phyloP scores from a whole-genome alignment of 2,329 filamentous ascomycete genomes.

The Alternaria consortialis region DNA sequence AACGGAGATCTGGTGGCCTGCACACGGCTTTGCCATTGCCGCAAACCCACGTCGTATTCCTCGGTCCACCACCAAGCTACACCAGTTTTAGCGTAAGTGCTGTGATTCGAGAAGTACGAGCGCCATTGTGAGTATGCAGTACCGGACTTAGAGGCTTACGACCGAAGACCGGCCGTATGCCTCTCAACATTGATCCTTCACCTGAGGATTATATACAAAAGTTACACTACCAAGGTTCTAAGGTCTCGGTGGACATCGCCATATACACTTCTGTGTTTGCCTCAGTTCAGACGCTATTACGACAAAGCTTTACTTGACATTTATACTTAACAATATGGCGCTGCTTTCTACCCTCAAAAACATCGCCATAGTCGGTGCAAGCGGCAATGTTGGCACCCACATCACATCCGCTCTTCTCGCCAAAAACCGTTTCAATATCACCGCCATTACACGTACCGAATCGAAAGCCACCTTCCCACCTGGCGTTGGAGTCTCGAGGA shows the following conservation, averaged over 20 bases:
- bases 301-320: not conserved
- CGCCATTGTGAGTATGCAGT: not conserved
- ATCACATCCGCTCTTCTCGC: conserved; percentile 54
- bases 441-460: conserved; percentile 59
- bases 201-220: not conserved
- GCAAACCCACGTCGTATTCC: not conserved
- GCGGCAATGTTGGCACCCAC: conserved; percentile 33
- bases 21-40: not conserved
- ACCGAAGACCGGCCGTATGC: conserved; percentile 6
- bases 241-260: not conserved
- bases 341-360: conserved; percentile 35
- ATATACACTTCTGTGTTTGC: not conserved
- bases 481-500: conserved; percentile 51
- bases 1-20: not conserved
- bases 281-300: not conserved
- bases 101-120: not conserved
- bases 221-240: not conserved
- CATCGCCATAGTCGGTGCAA: conserved; percentile 53
- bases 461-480: conserved; percentile 55
- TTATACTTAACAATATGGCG: not conserved
- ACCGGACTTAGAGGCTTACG: not conserved
- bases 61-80: not conserved
- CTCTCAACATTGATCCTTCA: not conserved
- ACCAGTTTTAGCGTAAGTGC: not conserved
- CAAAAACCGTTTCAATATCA: conserved; percentile 59